phyloP scores from a whole-genome alignment of 768 basidiomycete genomes.

The Tephrocybe sp. region DNA sequence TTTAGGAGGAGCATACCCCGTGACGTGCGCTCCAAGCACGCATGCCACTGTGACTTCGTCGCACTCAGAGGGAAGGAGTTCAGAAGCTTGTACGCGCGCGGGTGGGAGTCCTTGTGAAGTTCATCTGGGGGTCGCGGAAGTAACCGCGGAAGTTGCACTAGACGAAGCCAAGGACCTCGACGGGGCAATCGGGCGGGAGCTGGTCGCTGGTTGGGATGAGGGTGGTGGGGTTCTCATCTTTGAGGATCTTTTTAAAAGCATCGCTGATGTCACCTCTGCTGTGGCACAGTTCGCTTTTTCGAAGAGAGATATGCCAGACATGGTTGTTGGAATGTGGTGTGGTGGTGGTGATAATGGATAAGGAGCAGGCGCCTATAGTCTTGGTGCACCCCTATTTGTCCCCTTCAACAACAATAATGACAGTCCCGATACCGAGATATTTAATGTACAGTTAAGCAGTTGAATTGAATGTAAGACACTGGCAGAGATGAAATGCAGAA shows the following conservation, averaged over 20 bases:
- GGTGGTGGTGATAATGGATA: too few relatives aligned
- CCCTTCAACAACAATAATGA: too few relatives aligned
- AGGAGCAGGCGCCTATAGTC: too few relatives aligned
- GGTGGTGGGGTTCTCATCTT: slow-evolving; percentile 23
- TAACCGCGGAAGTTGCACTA: slow-evolving; percentile 29
- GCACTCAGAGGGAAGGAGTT: slow-evolving; percentile 22
- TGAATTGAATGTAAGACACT: too few relatives aligned
- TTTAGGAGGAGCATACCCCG: slow-evolving; percentile 25
- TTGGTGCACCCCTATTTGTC: too few relatives aligned
- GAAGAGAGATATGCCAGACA: not conserved
- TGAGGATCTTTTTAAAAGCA: slow-evolving; percentile 27
- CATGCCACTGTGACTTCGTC: slow-evolving; percentile 13
- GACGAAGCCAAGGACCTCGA: slow-evolving; percentile 22
- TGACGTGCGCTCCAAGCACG: slow-evolving; percentile 19
- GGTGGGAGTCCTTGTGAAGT: slow-evolving; percentile 20
- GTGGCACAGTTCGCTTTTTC: slow-evolving; percentile 3
- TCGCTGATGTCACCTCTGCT: slow-evolving; percentile 10
- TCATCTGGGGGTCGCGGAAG: slow-evolving; percentile 21
- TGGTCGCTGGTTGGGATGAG: slow-evolving; percentile 1
- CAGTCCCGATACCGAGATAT: too few relatives aligned
- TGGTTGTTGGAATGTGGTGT: too few relatives aligned
- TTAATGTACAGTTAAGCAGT: too few relatives aligned
- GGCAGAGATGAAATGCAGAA: too few relatives aligned
- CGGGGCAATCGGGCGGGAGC: slow-evolving; percentile 18
- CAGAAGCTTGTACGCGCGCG: slow-evolving; percentile 28